These are phyloP conservation scores for Rhizomucor miehei DNA, from an alignment of 371 early-diverging fungal species.

Conservation along the genomic window DNA sequence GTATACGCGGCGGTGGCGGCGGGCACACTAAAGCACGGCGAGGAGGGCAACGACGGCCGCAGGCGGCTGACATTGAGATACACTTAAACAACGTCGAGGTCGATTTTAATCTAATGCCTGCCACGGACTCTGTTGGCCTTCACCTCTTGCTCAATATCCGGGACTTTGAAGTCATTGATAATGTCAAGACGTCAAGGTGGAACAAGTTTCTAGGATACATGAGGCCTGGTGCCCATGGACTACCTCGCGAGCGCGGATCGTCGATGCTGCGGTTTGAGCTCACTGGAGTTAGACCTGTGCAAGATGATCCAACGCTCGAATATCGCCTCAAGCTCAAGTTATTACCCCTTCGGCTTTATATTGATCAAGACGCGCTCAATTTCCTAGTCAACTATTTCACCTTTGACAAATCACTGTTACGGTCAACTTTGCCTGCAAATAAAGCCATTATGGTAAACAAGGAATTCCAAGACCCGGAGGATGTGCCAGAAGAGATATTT, in stretches of 20 bases:
- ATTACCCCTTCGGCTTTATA: slow-evolving; percentile 81
- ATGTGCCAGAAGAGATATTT: slow-evolving; percentile 29
- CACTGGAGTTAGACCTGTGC: slow-evolving; percentile 59
- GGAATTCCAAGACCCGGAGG: not conserved
- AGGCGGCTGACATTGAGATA: slow-evolving; percentile 54
- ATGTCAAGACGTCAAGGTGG: slow-evolving; percentile 74
- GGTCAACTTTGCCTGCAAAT: slow-evolving; percentile 28
- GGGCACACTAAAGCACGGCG: not conserved
- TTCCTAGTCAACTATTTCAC: slow-evolving; percentile 83
- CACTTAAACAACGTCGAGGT: slow-evolving; percentile 48
- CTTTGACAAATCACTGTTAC: slow-evolving; percentile 36
- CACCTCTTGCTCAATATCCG: slow-evolving; percentile 50
- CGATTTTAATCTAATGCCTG: slow-evolving; percentile 58
- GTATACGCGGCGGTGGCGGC: not conserved
- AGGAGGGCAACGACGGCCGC: slow-evolving; percentile 16
- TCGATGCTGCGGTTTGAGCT: slow-evolving; percentile 69
- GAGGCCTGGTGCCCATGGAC: slow-evolving; percentile 49
- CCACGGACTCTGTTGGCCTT: slow-evolving; percentile 41
- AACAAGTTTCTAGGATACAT: slow-evolving; percentile 71
- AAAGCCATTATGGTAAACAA: slow-evolving; percentile 9
- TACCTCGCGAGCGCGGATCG: slow-evolving; percentile 61
- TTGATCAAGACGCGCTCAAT: slow-evolving; percentile 93
- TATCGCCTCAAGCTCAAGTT: slow-evolving; percentile 61
- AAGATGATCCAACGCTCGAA: slow-evolving; percentile 54
- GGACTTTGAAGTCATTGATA: slow-evolving; percentile 78